Conservation (phyloP, 2,329 filamentous ascomycete genomes). For the Rhynchosporium agropyri region DNA sequence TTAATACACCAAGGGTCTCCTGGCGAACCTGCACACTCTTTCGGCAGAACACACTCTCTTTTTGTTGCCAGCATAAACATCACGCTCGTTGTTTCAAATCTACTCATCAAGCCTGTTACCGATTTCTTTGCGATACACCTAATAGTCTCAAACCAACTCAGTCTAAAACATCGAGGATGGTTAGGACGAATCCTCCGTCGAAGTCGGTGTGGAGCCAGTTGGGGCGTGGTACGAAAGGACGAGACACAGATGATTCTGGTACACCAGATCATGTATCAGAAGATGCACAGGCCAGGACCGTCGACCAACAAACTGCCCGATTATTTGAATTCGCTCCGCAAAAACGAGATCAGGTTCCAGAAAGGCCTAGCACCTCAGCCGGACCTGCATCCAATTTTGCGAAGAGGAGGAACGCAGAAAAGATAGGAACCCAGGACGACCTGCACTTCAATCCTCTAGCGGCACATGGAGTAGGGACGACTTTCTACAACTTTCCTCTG, state of each 20-base stretch:
- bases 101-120: background rate
- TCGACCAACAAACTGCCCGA: conserved; percentile 25
- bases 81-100: conserved; percentile 17
- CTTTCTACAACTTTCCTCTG: conserved; percentile 38
- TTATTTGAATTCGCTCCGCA: conserved; percentile 31
- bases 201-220: conserved; percentile 32
- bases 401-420: conserved; percentile 32
- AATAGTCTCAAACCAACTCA: conserved; percentile 25
- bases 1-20: conserved; percentile 36
- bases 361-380: conserved; percentile 40
- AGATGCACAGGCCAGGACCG: conserved; percentile 36
- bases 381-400: conserved; percentile 33
- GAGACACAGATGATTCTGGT: conserved; percentile 37
- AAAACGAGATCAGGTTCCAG: conserved; percentile 31
- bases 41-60: conserved; percentile 22
- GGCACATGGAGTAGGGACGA: conserved; percentile 36
- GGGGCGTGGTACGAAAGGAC: conserved; percentile 31
- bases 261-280: conserved; percentile 39
- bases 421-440: conserved; percentile 40
- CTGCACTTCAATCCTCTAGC: conserved; percentile 39
- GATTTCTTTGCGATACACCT: conserved; percentile 23
- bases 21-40: conserved; percentile 42
- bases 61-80: conserved; percentile 32
- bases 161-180: conserved; percentile 28
- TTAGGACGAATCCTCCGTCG: conserved; percentile 28